These are phyloP conservation scores for Vigna reflexopilosa DNA, from an alignment of 306 rosid species.

Conservation along the genomic window DNA sequence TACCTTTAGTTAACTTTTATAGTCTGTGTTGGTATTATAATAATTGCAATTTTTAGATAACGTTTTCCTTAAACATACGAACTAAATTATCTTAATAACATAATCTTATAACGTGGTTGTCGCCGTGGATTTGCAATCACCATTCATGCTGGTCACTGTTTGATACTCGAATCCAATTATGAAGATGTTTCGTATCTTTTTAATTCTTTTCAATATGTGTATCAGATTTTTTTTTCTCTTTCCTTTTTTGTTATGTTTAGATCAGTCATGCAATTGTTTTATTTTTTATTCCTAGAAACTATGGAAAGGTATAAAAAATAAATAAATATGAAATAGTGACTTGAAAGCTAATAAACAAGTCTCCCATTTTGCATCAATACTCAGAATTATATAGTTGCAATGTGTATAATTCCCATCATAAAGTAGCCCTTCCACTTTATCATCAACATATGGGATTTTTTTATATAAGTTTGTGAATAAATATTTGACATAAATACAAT, in stretches of 20 bases:
- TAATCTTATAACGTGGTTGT: slow-evolving; percentile 3
- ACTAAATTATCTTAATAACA: neutral
- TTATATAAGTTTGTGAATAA: no score
- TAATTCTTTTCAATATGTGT: neutral
- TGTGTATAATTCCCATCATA: no score
- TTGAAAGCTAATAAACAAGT: no score
- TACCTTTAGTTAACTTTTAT: slow-evolving; percentile 10
- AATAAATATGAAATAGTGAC: neutral
- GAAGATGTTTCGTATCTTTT: neutral
- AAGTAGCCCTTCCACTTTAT: no score
- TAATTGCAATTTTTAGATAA: neutral
- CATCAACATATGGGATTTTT: no score
- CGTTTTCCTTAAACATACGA: neutral
- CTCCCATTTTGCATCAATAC: no score
- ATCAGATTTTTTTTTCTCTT: neutral
- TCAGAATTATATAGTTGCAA: no score
- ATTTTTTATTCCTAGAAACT: no score
- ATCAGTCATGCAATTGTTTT: neutral
- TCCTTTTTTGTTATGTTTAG: neutral
- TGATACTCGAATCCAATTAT: neutral
- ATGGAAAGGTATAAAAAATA: neutral
- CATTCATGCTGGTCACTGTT: neutral
- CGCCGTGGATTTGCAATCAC: slow-evolving; percentile 16
- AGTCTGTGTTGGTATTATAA: neutral
- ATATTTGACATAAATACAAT: no score